A percentile compares a stretch with the other conserved stretches of the same genome.
Conservation (phyloP, 495 filamentous ascomycete genomes). For the Penicillium goetzii region DNA sequence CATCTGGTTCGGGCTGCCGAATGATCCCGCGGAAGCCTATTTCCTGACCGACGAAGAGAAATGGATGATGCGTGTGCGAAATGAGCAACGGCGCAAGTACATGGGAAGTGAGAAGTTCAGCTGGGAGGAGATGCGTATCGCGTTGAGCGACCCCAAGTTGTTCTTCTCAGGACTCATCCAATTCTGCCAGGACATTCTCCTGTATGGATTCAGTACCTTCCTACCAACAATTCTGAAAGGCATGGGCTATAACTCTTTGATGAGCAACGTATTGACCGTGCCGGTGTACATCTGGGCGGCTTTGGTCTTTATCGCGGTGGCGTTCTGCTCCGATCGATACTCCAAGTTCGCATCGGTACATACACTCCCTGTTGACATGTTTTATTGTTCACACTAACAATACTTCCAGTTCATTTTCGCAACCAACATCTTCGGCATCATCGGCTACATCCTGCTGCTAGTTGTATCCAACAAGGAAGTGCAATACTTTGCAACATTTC, state of each 20-base stretch:
- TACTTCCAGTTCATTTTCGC: conserved; percentile 40
- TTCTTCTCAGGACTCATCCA: conserved; percentile 51
- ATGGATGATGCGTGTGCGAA: conserved; percentile 54
- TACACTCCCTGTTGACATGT: neutral
- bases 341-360: conserved; percentile 43
- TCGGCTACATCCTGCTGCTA: conserved; percentile 57
- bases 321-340: conserved; percentile 46
- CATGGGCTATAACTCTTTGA: conserved; percentile 54
- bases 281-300: conserved; percentile 49
- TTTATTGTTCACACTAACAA: conserved; percentile 10
- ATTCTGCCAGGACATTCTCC: conserved; percentile 58
- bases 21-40: conserved; percentile 56
- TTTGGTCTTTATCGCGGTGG: conserved; percentile 45
- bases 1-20: conserved; percentile 59
- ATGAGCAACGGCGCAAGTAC: conserved; percentile 44
- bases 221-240: conserved; percentile 58
- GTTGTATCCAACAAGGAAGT: conserved; percentile 43
- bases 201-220: conserved; percentile 65
- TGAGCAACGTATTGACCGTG: conserved; percentile 51
- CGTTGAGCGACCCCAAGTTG: conserved; percentile 45
- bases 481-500: conserved; percentile 60
- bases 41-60: conserved; percentile 56
- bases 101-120: conserved; percentile 55
- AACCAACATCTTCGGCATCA: conserved; percentile 50
- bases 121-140: conserved; percentile 54